phyloP scores from a whole-genome alignment of 257 asterid species.

The Oldenlandia corymbosa region DNA sequence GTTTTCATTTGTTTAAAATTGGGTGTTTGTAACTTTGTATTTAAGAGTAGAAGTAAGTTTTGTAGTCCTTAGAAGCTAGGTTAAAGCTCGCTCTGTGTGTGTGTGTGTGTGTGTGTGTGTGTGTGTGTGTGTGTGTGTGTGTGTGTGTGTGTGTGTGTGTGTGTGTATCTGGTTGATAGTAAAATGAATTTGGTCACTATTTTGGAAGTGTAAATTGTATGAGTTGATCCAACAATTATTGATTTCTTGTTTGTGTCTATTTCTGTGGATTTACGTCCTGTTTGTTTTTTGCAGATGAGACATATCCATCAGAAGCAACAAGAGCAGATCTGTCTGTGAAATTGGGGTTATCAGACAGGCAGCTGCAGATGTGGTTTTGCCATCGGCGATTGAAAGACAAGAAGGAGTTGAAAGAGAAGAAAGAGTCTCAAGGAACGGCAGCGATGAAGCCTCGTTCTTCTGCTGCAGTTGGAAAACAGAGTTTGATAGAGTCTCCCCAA shows the following conservation, averaged over 20 bases:
- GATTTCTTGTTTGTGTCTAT: not conserved
- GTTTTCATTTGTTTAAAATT: not conserved
- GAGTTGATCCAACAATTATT: not conserved
- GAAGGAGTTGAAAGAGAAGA: conserved; percentile 94
- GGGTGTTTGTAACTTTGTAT: not conserved
- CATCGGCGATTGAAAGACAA: conserved; percentile 94
- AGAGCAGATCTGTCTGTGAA: conserved; percentile 76
- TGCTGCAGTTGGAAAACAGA: conserved; percentile 42
- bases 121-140: no score
- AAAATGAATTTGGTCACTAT: no score
- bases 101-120: no score
- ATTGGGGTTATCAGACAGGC: conserved; percentile 78
- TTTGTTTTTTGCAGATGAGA: conserved; percentile 60
- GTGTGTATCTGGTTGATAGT: not conserved
- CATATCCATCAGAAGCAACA: conserved; percentile 83
- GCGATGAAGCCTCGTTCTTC: conserved; percentile 51
- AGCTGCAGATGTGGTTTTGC: conserved; percentile 99
- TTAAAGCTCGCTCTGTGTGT: no score
- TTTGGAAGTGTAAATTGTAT: not conserved
- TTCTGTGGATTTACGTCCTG: conserved; percentile 7
- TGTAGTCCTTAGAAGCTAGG: not conserved
- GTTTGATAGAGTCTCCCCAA: conserved; percentile 42
- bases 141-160: no score
- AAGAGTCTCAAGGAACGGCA: conserved; percentile 60
- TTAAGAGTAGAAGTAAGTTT: not conserved